A percentile compares a stretch with the other conserved stretches of the same genome.
Conservation (phyloP, 176 grass and related monocot species). For the Saccharum officinarum region DNA sequence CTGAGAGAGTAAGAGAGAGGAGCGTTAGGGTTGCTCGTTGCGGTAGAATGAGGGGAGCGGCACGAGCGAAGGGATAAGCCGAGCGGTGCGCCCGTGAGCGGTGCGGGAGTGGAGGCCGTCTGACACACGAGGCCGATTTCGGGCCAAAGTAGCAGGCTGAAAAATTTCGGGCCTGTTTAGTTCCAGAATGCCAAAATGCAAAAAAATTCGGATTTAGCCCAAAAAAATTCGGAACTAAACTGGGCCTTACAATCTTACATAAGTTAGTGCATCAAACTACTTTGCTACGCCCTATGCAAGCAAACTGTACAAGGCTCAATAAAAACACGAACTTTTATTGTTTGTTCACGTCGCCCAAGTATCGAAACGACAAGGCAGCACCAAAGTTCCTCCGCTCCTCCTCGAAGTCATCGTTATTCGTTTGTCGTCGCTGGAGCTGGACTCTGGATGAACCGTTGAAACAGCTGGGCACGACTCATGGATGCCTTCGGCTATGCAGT, state of each 20-base stretch:
- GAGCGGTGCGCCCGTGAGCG: no score
- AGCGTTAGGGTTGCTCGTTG: no score
- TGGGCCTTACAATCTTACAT: background rate
- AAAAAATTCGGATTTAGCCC: no score
- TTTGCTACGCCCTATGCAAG: conserved; percentile 36
- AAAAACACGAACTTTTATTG: conserved; percentile 31
- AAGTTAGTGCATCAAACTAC: conserved; percentile 32
- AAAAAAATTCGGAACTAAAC: no score
- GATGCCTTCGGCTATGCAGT: conserved; percentile 67
- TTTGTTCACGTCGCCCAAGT: conserved; percentile 36
- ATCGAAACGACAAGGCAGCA: conserved; percentile 50
- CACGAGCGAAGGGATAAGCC: no score
- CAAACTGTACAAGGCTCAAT: conserved; percentile 40
- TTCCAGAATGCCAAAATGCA: no score
- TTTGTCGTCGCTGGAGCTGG: conserved; percentile 34
- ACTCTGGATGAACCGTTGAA: conserved; percentile 32
- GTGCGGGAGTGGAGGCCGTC: no score
- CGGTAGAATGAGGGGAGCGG: no score
- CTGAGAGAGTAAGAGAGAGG: no score
- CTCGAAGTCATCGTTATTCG: conserved; percentile 37
- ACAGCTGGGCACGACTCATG: conserved; percentile 20
- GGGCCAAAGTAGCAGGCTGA: no score
- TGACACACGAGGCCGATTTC: no score
- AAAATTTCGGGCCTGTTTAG: no score
- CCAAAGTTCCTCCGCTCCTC: conserved; percentile 52